Evolutionary conservation across 495 filamentous ascomycete species (phyloP), one percentile per base, ranked within the genome.

Genomic region (Xylaria scruposa): DNA sequence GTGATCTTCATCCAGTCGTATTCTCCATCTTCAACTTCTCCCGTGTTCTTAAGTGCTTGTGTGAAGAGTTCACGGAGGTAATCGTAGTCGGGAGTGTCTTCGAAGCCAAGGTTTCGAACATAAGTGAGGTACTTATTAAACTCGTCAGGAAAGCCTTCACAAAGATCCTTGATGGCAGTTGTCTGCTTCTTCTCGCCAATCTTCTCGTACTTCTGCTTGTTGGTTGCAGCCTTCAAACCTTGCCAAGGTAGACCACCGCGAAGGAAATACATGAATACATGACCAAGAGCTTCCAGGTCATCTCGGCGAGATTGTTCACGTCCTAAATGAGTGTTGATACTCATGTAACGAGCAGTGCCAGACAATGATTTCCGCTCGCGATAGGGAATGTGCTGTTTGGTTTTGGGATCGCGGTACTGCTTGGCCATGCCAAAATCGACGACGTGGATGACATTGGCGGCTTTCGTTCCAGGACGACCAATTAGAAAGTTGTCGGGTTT

Each of bases 151-250:
- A 95, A 98, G 61, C 93, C 92, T 70, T 98, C 95, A 77, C 96
- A 98, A 4, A 99, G 90, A 76, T 99, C 97, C 82, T 97, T 97
- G 87, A 99, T 95, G 0, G 89, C 88, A 31, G 96, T 98, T 0
- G 95, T 97, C 84, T 98, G 96, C 85, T 99, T 99, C 92, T 98
- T 98, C 84, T 99, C 97, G 40, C 96, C 96, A 82, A 99, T 99
- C 86, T 98, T 98, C 84, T 99, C 96, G 75, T 99, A 99, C 84
- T 99, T 99, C 80, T 99, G 96, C 89, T 99, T 99, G 86, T 99
- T 99, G 71, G 96, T 99, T 21, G 97, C 97, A 80, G 96, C 96
- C 85, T 98, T 98, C 77, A 99, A 85, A 63, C 96, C 96, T 84
- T 99, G 96, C 96, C 96, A 99, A 24, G 96, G 96, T 70, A 99